Base-by-base conservation (phyloP, 1,139 yeast genomes). In the Hansenula lynferdii region DNA sequence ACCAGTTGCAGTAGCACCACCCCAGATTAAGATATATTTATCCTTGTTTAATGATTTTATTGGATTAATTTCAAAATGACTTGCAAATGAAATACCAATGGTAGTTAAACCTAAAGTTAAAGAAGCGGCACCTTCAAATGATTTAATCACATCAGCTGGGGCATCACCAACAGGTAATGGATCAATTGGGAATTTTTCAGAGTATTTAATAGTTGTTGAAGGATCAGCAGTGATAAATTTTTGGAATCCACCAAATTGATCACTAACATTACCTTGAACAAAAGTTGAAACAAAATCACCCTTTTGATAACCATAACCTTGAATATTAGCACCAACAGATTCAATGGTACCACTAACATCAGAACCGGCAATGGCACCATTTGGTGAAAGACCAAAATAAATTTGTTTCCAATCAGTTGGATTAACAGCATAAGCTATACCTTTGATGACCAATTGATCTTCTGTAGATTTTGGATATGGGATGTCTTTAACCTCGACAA, bases 401-500 rank as follows among this genome's bases (percentile, higher is more conserved):
- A 70, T 54, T 48, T 80, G 85, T 51, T 80, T 81, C 83, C 84
- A 82, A 56, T 85, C 94, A 12, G 85, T 77, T 33, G 94, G 94
- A 54, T 85, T 85, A 29, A 73, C 67, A 6, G 87, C 89, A 38
- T 60, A 70, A 3, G 90, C 82, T 31, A 62, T 61, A 7, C 79
- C 67, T 56, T 77, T 74, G 44, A 85, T 57, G 30, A 83, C 58
- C 10, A 82, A 52, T 48, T 69, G 68, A 36, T 68, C 65, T 17
- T 64, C 66, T 6, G 54, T 53, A 10, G 34, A n/a, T 8, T 22
- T 16, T 23, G 34, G 34, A 17, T 22, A 22, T 12, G 34, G 28
- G 11, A 23, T 22, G 11, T 21, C 21, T 23, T 31, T 16, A 3
- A 23, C 22, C 18, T 23, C 11, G 12, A 17, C 23, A 4, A 22